Evolutionary conservation across 495 filamentous ascomycete species (phyloP), one percentile per base, ranked within the genome.

Genomic region (Evernia prunastri): DNA sequence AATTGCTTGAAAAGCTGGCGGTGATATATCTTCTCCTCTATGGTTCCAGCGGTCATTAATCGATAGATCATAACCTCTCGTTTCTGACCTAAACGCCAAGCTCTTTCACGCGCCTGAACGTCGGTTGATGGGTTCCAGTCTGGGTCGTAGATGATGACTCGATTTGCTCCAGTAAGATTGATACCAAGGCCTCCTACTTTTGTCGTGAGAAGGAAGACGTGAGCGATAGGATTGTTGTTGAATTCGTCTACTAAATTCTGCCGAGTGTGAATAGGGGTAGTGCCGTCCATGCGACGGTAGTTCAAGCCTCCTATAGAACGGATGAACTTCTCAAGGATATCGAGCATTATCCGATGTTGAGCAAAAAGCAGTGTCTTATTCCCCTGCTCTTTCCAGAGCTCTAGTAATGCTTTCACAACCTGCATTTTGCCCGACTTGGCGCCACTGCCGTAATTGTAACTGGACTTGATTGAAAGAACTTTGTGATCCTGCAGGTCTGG

Each of bases 21-120:
- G 72, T 97, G 94, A 63, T 97, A 97, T 47, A 98, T 97, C 80
- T 97, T 97, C 75, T 98, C 94, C 70, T 98, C 94, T 39, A 98
- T 97, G 0, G 94, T 97, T 20, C 93, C 92, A 3, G 91, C 90
- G n/a, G 90, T 94, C 89, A 98, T 92, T 45, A 98, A 79, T 31
- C 94, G 88, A 73, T 94, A 98, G 37, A 98, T 92, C 0, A 87
- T 92, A 25, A 98, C 94, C 54, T 96, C 89, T 56, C 87, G 86
- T 71, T 92, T 97, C 75, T 98, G 94, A 5, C 94, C 94, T 15
- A 98, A 80, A 47, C 94, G 84, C 94, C 94, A 97, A 29, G 94
- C 93, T 62, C 94, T 84, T 75, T 98, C 94, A n/a, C 93, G 86
- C 7, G 94, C 94, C 72, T 98, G 93, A 35, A 93, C 78, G 69